phyloP scores from a whole-genome alignment of 768 basidiomycete species.

The Tricholoma sp. region DNA sequence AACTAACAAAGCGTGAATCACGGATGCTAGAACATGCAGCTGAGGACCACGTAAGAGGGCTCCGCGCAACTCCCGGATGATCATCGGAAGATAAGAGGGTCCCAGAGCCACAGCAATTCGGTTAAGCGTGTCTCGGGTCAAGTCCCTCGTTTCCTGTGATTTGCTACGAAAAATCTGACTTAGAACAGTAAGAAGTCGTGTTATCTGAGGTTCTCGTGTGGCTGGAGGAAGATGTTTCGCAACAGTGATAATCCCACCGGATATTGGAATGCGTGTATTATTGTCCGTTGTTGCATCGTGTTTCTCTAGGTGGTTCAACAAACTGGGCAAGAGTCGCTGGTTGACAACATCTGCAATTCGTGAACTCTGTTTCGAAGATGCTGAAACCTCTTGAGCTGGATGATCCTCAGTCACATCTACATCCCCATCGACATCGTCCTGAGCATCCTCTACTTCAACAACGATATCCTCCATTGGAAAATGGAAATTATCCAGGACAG shows the following conservation, averaged over 20 bases:
- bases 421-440: conserved; percentile 20
- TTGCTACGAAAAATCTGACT: conserved; percentile 90
- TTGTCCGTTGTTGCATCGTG: conserved; percentile 78
- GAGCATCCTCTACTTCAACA: conserved; percentile 24
- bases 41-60: conserved; percentile 91
- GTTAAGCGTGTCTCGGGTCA: conserved; percentile 76
- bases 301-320: conserved; percentile 78
- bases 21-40: conserved; percentile 85
- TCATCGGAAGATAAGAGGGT: conserved; percentile 62
- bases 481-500: conserved; percentile 86
- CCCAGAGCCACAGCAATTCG: conserved; percentile 75
- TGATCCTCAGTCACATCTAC: conserved; percentile 1
- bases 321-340: conserved; percentile 66
- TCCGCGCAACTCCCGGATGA: conserved; percentile 76
- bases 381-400: neutral
- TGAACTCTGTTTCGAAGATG: conserved; percentile 15
- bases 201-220: conserved; percentile 61
- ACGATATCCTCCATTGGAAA: conserved; percentile 73
- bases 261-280: conserved; percentile 80
- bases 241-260: conserved; percentile 82
- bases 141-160: conserved; percentile 88
- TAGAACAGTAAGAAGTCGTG: conserved; percentile 75
- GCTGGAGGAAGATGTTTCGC: conserved; percentile 72
- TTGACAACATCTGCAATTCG: conserved; percentile 75
- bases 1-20: conserved; percentile 76